These are phyloP conservation scores for Xylaria digitata DNA, from an alignment of 2,329 filamentous ascomycete genomes.

Conservation along the genomic window DNA sequence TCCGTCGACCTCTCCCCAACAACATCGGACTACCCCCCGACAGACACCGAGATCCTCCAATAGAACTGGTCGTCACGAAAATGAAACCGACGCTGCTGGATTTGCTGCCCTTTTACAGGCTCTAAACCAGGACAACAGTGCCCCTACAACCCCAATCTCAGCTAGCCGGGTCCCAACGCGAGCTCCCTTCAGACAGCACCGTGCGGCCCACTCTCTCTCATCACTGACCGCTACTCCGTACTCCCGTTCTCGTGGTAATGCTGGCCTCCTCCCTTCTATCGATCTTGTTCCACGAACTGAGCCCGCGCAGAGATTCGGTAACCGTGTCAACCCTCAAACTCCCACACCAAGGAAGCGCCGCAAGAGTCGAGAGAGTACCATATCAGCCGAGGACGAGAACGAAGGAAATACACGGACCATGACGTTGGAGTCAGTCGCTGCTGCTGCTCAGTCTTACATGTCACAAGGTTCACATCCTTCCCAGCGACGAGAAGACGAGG, in stretches of 20 bases:
- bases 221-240: conserved; percentile 84
- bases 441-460: conserved; percentile 54
- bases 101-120: conserved; percentile 86
- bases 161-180: conserved; percentile 59
- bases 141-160: conserved; percentile 75
- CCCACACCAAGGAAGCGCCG: conserved; percentile 62
- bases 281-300: conserved; percentile 72
- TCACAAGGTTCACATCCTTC: conserved; percentile 48
- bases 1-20: conserved; percentile 59
- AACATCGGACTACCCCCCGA: conserved; percentile 61
- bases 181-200: conserved; percentile 72
- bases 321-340: conserved; percentile 59
- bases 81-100: conserved; percentile 68
- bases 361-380: conserved; percentile 86
- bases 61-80: conserved; percentile 55
- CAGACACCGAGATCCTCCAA: conserved; percentile 60
- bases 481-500: conserved; percentile 53
- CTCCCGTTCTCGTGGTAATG: conserved; percentile 60
- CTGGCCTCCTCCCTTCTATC: conserved; percentile 69
- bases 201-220: conserved; percentile 84
- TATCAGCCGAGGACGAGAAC: conserved; percentile 72
- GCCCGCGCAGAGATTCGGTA: conserved; percentile 55
- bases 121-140: conserved; percentile 80
- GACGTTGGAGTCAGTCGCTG: conserved; percentile 66
- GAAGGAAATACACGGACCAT: conserved; percentile 65